These are phyloP conservation scores for Diaporthe citrichinensis DNA, from an alignment of 2,329 filamentous ascomycete species.

Conservation along the genomic window DNA sequence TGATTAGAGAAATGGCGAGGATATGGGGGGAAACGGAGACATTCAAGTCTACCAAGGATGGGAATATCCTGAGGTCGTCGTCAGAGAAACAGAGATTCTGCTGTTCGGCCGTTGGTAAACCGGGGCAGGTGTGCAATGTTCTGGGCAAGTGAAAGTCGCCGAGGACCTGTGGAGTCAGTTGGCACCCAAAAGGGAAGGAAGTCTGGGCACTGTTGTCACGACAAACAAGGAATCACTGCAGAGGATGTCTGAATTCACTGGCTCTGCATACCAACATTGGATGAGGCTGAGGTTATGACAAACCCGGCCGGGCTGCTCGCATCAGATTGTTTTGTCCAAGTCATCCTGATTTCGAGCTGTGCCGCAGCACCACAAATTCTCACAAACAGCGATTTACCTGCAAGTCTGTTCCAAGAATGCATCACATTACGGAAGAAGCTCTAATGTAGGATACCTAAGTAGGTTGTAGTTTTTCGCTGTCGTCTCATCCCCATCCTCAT, in stretches of 20 bases:
- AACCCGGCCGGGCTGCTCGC: not conserved
- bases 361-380: not conserved
- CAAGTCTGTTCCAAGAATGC: conserved; percentile 21
- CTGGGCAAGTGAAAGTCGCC: not conserved
- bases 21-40: no score
- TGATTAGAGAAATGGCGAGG: not conserved
- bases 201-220: not conserved
- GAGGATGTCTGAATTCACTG: not conserved
- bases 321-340: no score
- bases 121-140: not conserved
- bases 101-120: not conserved
- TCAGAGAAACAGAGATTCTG: not conserved
- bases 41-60: no score
- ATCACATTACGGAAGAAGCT: conserved; percentile 40
- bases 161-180: not conserved
- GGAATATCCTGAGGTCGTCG: no score
- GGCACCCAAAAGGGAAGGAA: not conserved
- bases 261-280: not conserved
- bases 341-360: not conserved
- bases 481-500: conserved; percentile 5
- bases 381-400: not conserved
- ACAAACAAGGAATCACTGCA: not conserved
- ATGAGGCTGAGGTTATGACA: not conserved
- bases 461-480: conserved; percentile 35
- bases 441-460: conserved; percentile 39